Evolutionary conservation across 176 grass and related monocot species (phyloP).

Genomic region (Carex pumila): DNA sequence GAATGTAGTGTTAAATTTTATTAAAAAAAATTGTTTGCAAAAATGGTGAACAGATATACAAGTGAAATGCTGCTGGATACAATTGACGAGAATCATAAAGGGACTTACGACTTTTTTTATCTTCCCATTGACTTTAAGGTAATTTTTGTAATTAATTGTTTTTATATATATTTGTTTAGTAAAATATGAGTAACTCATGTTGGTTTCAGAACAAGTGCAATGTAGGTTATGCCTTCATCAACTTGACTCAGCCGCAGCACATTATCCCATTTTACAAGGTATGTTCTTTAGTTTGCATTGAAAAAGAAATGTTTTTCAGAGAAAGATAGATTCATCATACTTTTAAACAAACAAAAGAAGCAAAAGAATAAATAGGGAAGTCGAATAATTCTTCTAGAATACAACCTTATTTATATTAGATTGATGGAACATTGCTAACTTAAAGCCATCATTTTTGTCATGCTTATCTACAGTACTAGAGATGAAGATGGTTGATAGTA

Average conservation of each 20-base stretch:
- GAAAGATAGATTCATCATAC: not conserved
- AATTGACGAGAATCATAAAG: constrained; percentile 87
- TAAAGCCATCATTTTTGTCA: not conserved
- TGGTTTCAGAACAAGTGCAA: constrained; percentile 94
- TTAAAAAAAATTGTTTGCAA: not conserved
- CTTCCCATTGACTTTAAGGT: constrained; percentile 99
- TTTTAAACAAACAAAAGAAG: not conserved
- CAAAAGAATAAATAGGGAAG: not conserved
- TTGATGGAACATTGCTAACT: not conserved
- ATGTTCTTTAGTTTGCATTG: not conserved
- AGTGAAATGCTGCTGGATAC: constrained; percentile 81
- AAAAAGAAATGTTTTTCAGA: not conserved
- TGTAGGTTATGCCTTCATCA: constrained; percentile 97
- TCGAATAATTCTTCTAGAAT: not conserved
- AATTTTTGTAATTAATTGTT: not conserved
- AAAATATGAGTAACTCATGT: constrained; percentile 1
- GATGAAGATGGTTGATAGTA: not conserved
- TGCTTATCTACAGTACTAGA: not conserved
- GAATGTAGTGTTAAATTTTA: not conserved
- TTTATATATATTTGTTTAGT: constrained; percentile 8
- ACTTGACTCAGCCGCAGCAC: constrained; percentile 80
- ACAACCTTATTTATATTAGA: not conserved
- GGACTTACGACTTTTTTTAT: constrained; percentile 99
- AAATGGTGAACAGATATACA: constrained; percentile 60
- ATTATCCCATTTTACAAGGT: constrained; percentile 93